Percentiles rank a stretch among this genome's conserved stretches.
Evolutionary conservation across 2,329 filamentous ascomycete genomes (phyloP).

Genomic region (Colletotrichum cuscutae): DNA sequence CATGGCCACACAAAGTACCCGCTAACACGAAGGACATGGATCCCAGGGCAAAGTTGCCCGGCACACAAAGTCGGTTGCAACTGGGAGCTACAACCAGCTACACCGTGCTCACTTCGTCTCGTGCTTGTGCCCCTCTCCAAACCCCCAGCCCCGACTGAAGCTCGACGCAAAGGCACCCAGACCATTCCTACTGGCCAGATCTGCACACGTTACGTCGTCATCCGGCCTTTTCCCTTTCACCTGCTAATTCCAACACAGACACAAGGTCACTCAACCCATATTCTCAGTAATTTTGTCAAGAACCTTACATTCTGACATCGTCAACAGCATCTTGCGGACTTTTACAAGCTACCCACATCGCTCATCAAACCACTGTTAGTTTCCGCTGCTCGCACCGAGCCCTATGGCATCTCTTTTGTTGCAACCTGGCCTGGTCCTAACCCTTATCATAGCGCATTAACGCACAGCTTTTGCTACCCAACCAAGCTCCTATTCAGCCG

Average conservation of each 20-base stretch:
- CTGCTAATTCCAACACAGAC: slow-evolving; percentile 36
- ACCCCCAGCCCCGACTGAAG: slow-evolving; percentile 34
- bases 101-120: not conserved
- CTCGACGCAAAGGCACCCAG: slow-evolving; percentile 35
- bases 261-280: slow-evolving; percentile 30
- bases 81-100: slow-evolving; percentile 2
- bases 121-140: slow-evolving; percentile 37
- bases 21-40: slow-evolving; percentile 34
- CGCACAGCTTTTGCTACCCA: slow-evolving; percentile 33
- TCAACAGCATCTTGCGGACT: slow-evolving; percentile 19
- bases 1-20: slow-evolving; percentile 17
- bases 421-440: slow-evolving; percentile 34
- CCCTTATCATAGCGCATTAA: slow-evolving; percentile 33
- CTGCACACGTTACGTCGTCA: slow-evolving; percentile 38
- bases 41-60: slow-evolving; percentile 29
- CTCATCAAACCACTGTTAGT: slow-evolving; percentile 20
- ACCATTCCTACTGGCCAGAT: slow-evolving; percentile 35
- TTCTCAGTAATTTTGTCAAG: slow-evolving; percentile 18
- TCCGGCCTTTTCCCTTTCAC: slow-evolving; percentile 32
- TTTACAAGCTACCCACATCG: slow-evolving; percentile 1
- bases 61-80: slow-evolving; percentile 25
- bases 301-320: slow-evolving; percentile 26
- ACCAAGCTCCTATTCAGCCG: slow-evolving; percentile 35
- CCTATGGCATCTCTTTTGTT: not conserved
- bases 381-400: slow-evolving; percentile 5